Conservation (phyloP, 306 rosid genomes). For the Prunus dulcis region DNA sequence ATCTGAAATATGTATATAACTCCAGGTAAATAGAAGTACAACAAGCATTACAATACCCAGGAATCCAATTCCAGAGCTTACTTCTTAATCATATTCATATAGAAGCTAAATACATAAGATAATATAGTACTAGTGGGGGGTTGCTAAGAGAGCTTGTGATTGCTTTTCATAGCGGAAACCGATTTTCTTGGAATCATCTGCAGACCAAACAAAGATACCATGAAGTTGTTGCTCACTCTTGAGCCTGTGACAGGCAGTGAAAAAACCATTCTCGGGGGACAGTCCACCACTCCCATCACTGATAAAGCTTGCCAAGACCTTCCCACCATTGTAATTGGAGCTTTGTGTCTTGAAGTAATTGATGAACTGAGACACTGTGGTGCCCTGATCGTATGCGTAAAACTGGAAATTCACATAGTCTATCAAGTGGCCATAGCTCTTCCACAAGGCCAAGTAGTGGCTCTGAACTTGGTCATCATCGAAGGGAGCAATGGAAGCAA, state of each 20-base stretch:
- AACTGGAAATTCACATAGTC: slow-evolving; percentile 86
- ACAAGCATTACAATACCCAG: background rate
- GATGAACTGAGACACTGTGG: slow-evolving; percentile 55
- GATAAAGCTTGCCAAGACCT: slow-evolving; percentile 59
- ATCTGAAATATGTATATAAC: background rate
- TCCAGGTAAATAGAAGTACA: background rate
- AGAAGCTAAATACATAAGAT: background rate
- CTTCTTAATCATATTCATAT: background rate
- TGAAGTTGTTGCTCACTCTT: slow-evolving; percentile 45
- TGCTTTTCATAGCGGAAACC: slow-evolving; percentile 66
- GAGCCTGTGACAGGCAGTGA: slow-evolving; percentile 48
- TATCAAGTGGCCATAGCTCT: slow-evolving; percentile 48
- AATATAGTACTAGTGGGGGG: slow-evolving; percentile 15
- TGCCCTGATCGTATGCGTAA: slow-evolving; percentile 68
- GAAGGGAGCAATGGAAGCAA: slow-evolving; percentile 82
- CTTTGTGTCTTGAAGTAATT: slow-evolving; percentile 52
- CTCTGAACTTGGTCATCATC: slow-evolving; percentile 58
- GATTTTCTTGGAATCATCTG: slow-evolving; percentile 69
- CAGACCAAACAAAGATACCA: slow-evolving; percentile 82
- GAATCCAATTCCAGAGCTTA: background rate
- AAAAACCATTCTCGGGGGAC: slow-evolving; percentile 54
- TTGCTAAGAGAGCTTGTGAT: slow-evolving; percentile 59
- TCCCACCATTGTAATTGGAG: slow-evolving; percentile 59
- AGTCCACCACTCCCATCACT: slow-evolving; percentile 66
- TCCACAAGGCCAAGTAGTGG: slow-evolving; percentile 72